Evolutionary conservation across 2,329 filamentous ascomycete genomes (phyloP), one percentile per base, ranked within the genome.

Genomic region (Beauveria pseudobassiana): DNA sequence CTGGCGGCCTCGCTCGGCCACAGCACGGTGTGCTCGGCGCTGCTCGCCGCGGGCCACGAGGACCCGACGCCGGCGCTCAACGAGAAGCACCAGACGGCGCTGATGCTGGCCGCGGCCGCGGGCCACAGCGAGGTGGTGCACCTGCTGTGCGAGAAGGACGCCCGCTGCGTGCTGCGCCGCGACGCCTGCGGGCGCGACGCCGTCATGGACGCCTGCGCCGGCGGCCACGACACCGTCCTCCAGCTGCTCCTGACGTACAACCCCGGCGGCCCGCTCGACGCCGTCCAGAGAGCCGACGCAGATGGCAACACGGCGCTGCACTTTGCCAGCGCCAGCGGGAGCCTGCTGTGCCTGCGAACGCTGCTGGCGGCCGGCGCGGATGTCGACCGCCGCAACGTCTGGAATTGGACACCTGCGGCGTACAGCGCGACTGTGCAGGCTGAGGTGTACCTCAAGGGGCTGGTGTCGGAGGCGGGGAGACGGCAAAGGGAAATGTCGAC

Each of bases 251-350:
- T 88, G 57, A 87, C 85, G 0, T 86, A 82, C 67, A 80, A 78
- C 1, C 83, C 84, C 8, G 75, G 75, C n/a, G 83, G 83, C 16
- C 77, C 82, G 0, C 72, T 73, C 24, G 76, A 77, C 0, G 81
- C 83, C 3, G 80, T 89, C 7, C 78, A 78, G 51, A 77, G 80
- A 34, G 78, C 80, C 4, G 91, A 96, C 69, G 69, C 80, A 1
- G 83, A 88, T 62, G 91, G 91, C n/a, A 95, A 96, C 71, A 96
- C 91, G 2, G 89, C 91, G 0, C 78, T 96, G 49, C 91, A 96
- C 75, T 92, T 95, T 75, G 92, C 92, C 14, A 91, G 87, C 69
- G 88, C 88, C 51, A 90, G 90, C 68, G 91, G 91, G 1, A 89
- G 93, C 67, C 74, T 96, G 51, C 85, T 92, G 59, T 88, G 90